Percentiles rank a stretch among this genome's conserved stretches.
phyloP scores from a whole-genome alignment of 2,329 filamentous ascomycete species.

The Tolypocladium amazonense region DNA sequence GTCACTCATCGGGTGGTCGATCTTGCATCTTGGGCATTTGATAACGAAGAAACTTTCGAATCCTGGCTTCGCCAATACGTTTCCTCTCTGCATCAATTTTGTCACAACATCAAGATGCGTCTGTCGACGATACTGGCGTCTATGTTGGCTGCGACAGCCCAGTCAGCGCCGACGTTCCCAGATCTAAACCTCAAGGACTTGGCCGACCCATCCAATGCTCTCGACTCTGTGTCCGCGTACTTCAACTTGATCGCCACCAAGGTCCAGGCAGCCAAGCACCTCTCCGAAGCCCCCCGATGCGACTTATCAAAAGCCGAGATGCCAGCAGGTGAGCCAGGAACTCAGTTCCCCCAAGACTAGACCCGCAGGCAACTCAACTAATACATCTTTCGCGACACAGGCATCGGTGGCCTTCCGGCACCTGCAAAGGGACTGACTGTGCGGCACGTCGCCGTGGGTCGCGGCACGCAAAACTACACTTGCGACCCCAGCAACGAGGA shows the following conservation, averaged over 20 bases:
- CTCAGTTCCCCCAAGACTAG: neutral
- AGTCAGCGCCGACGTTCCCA: conserved; percentile 33
- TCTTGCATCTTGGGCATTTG: neutral
- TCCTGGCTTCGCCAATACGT: conserved; percentile 7
- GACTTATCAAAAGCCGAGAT: conserved; percentile 42
- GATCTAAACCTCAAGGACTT: conserved; percentile 23
- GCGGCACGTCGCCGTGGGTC: conserved; percentile 73
- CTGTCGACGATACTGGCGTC: conserved; percentile 35
- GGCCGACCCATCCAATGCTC: conserved; percentile 24
- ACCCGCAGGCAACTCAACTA: neutral
- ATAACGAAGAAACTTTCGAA: neutral
- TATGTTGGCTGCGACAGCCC: conserved; percentile 33
- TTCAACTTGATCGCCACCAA: conserved; percentile 50
- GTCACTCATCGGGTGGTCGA: neutral
- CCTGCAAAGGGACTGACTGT: conserved; percentile 51
- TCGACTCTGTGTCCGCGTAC: conserved; percentile 45
- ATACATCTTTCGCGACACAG: conserved; percentile 16
- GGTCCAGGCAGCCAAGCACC: conserved; percentile 34
- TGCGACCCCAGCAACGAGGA: conserved; percentile 54
- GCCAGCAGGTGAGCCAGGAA: conserved; percentile 30
- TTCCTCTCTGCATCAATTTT: conserved; percentile 2
- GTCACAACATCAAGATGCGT: conserved; percentile 34
- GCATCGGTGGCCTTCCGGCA: conserved; percentile 47
- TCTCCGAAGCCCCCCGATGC: conserved; percentile 34
- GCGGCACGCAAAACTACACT: conserved; percentile 91